These are phyloP conservation scores for Hansenula anomala DNA, from an alignment of 1,139 yeast genomes.

Conservation along the genomic window DNA sequence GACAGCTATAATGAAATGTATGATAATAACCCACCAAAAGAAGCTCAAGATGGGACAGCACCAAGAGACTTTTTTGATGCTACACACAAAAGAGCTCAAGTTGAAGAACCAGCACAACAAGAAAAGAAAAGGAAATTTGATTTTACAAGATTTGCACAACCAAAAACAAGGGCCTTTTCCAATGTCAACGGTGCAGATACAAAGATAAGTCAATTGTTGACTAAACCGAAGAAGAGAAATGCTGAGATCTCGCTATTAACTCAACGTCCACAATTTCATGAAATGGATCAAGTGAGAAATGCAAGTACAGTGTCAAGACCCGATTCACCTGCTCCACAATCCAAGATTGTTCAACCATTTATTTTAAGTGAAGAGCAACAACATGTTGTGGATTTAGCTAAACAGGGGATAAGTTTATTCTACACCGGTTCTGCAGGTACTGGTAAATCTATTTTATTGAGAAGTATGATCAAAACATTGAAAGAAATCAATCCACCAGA, in stretches of 20 bases:
- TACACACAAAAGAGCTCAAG: no score
- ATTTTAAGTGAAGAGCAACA: slow-evolving; percentile 66
- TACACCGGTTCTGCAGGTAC: slow-evolving; percentile 97
- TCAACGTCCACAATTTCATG: slow-evolving; percentile 4
- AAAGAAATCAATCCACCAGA: slow-evolving; percentile 40
- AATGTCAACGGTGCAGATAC: no score
- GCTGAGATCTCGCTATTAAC: slow-evolving; percentile 7
- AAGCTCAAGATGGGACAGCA: not conserved
- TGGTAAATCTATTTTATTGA: slow-evolving; percentile 79
- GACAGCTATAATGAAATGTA: no score
- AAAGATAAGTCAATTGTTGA: no score
- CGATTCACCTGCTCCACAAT: not conserved
- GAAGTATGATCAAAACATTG: slow-evolving; percentile 62
- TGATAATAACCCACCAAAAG: not conserved
- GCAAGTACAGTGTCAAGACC: not conserved
- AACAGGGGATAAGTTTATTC: slow-evolving; percentile 59
- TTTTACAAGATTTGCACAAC: no score
- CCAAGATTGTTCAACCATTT: slow-evolving; percentile 30
- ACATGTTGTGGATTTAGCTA: slow-evolving; percentile 60
- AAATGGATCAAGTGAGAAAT: not conserved
- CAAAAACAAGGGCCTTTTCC: no score
- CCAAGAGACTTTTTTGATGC: no score
- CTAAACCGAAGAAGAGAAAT: slow-evolving; percentile 2
- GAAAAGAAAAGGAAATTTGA: no score
- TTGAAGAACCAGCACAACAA: no score